Evolutionary conservation across 2,329 filamentous ascomycete genomes (phyloP).

Genomic region (Clarireedia homoeocarpa): DNA sequence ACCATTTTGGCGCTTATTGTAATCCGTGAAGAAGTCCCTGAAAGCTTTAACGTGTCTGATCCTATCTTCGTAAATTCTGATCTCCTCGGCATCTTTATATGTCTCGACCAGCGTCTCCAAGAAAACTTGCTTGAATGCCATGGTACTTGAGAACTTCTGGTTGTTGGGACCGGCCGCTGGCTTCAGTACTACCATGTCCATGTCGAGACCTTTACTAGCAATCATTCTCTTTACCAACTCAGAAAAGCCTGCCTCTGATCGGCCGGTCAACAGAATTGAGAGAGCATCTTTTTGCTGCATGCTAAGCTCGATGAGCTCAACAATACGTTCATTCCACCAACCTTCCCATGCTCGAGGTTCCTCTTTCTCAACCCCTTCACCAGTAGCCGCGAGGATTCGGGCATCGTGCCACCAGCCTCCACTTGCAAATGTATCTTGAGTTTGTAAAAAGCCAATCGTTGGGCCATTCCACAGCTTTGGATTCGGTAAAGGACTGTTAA

Average conservation of each 20-base stretch:
- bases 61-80: slow-evolving; percentile 66
- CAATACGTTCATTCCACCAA: slow-evolving; percentile 94
- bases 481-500: slow-evolving; percentile 85
- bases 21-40: slow-evolving; percentile 70
- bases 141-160: slow-evolving; percentile 72
- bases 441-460: slow-evolving; percentile 70
- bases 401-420: slow-evolving; percentile 98
- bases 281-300: slow-evolving; percentile 79
- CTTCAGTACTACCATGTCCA: slow-evolving; percentile 85
- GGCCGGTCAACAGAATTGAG: slow-evolving; percentile 79
- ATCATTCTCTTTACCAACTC: slow-evolving; percentile 77
- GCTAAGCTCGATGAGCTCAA: slow-evolving; percentile 70
- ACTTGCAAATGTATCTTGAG: slow-evolving; percentile 66
- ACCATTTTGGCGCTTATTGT: slow-evolving; percentile 54
- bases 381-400: slow-evolving; percentile 77
- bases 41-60: slow-evolving; percentile 69
- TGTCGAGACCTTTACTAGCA: slow-evolving; percentile 67
- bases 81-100: slow-evolving; percentile 74
- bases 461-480: slow-evolving; percentile 74
- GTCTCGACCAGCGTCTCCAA: slow-evolving; percentile 77
- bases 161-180: slow-evolving; percentile 73
- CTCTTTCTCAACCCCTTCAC: slow-evolving; percentile 73
- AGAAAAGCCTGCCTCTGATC: slow-evolving; percentile 68
- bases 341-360: slow-evolving; percentile 79
- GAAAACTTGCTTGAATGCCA: slow-evolving; percentile 87